A percentile compares a stretch with the other conserved stretches of the same genome.
Evolutionary conservation across 75 land plant genomes (phyloP).

Genomic region (Larix kaempferi): DNA sequence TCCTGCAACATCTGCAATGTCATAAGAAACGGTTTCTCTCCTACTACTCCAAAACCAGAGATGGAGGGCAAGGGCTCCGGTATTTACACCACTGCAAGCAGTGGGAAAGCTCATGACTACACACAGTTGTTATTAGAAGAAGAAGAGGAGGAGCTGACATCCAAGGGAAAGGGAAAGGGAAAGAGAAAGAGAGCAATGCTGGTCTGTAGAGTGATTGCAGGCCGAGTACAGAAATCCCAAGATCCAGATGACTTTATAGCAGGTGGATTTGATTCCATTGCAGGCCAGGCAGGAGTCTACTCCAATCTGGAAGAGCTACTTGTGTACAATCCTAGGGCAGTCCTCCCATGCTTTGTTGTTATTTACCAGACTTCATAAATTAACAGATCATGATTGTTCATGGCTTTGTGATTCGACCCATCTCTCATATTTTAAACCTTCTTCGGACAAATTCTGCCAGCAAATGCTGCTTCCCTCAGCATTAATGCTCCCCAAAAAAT

Average conservation of each 20-base stretch:
- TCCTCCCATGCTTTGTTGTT: slow-evolving; percentile 94
- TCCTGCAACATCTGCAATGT: slow-evolving; percentile 66
- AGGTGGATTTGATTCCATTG: slow-evolving; percentile 13
- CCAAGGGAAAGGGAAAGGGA: neutral
- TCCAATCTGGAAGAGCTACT: slow-evolving; percentile 65
- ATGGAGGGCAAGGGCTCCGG: slow-evolving; percentile 34
- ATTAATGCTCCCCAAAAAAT: too few relatives aligned
- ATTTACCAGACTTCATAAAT: slow-evolving; percentile 35
- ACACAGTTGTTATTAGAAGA: slow-evolving; percentile 31
- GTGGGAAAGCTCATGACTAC: slow-evolving; percentile 72
- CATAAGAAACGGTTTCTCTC: slow-evolving; percentile 62
- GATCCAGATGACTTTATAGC: slow-evolving; percentile 1
- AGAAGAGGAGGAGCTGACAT: neutral
- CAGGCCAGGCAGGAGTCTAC: slow-evolving; percentile 41
- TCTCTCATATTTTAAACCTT: too few relatives aligned
- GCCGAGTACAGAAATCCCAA: slow-evolving; percentile 41
- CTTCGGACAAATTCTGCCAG: too few relatives aligned
- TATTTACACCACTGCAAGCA: slow-evolving; percentile 74
- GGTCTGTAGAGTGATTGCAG: slow-evolving; percentile 80
- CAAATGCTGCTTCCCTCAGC: too few relatives aligned
- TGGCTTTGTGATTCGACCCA: too few relatives aligned
- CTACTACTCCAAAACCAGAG: slow-evolving; percentile 28
- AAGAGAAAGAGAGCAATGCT: slow-evolving; percentile 69
- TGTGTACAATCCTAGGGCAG: slow-evolving; percentile 77
- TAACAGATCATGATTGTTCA: too few relatives aligned